Conservation (phyloP, 108 stramenopile species). For the Cylindrotheca fusiformis region DNA sequence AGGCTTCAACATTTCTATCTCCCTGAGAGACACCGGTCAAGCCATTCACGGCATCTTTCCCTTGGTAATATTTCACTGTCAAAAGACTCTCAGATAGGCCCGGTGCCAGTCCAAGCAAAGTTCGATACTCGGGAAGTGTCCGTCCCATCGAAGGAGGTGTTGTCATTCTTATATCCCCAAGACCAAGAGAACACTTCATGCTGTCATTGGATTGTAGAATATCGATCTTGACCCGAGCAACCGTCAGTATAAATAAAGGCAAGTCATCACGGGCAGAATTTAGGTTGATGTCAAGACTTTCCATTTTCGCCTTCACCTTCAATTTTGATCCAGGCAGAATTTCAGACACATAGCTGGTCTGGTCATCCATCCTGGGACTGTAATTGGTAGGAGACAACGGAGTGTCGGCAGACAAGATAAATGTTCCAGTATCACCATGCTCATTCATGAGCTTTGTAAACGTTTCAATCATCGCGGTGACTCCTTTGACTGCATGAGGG, state of each 20-base stretch:
- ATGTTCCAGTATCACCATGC: conserved; percentile 15
- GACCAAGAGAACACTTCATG: conserved; percentile 26
- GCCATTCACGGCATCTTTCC: conserved; percentile 41
- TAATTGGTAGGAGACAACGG: not conserved
- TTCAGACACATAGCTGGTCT: not conserved
- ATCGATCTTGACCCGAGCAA: conserved; percentile 11
- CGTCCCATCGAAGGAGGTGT: conserved; percentile 31
- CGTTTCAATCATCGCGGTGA: conserved; percentile 29
- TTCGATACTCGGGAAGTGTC: conserved; percentile 49
- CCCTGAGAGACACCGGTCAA: conserved; percentile 27
- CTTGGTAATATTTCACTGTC: conserved; percentile 59
- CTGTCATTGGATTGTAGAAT: not conserved
- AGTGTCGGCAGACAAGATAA: conserved; percentile 11
- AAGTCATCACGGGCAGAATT: conserved; percentile 79
- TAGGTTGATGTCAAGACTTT: conserved; percentile 60
- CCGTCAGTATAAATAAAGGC: conserved; percentile 68
- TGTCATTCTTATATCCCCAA: conserved; percentile 66
- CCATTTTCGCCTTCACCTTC: conserved; percentile 60
- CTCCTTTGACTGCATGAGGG: conserved; percentile 47
- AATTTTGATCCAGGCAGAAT: conserved; percentile 1
- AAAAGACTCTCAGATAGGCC: conserved; percentile 62
- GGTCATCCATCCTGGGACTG: not conserved
- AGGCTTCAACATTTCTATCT: conserved; percentile 43
- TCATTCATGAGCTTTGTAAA: conserved; percentile 40
- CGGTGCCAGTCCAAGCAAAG: conserved; percentile 72